Conservation (phyloP, 1,139 yeast species). For the Pichia inconspicua region DNA sequence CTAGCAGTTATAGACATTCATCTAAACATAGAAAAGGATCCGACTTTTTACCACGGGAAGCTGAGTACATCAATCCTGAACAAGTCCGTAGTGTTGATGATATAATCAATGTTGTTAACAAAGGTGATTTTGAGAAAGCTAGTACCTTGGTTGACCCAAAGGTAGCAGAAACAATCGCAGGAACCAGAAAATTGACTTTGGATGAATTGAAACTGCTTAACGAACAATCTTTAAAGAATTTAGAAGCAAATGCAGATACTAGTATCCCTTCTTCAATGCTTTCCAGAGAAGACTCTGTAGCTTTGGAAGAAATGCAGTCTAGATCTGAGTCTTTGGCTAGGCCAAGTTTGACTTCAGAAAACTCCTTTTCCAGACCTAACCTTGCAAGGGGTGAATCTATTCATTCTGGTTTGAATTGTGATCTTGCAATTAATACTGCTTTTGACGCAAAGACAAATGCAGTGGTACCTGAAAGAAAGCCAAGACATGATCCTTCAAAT, state of each 20-base stretch:
- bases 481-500: conserved; percentile 27
- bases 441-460: conserved; percentile 6
- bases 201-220: conserved; percentile 6
- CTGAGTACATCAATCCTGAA: conserved; percentile 19
- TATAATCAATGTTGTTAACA: conserved; percentile 21
- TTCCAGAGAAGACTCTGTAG: conserved; percentile 37
- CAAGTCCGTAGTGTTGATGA: conserved; percentile 24
- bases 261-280: conserved; percentile 34
- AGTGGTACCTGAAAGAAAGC: conserved; percentile 24
- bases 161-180: conserved; percentile 20
- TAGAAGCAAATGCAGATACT: conserved; percentile 28
- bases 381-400: conserved; percentile 63
- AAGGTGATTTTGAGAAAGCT: conserved; percentile 19
- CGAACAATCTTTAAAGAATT: conserved; percentile 27
- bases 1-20: conserved; percentile 10
- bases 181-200: conserved; percentile 3
- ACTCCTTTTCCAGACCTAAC: conserved; percentile 38
- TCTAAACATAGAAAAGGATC: conserved; percentile 7
- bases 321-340: conserved; percentile 14
- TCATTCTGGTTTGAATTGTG: conserved; percentile 35
- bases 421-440: conserved; percentile 11
- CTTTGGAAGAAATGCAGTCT: conserved; percentile 30
- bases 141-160: conserved; percentile 15
- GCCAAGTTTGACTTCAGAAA: conserved; percentile 27
- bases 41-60: conserved; percentile 1